Percentiles rank a stretch among this genome's conserved stretches.
Evolutionary conservation across 2,329 filamentous ascomycete genomes (phyloP).

Genomic region (Emergomyces pasteurianus): DNA sequence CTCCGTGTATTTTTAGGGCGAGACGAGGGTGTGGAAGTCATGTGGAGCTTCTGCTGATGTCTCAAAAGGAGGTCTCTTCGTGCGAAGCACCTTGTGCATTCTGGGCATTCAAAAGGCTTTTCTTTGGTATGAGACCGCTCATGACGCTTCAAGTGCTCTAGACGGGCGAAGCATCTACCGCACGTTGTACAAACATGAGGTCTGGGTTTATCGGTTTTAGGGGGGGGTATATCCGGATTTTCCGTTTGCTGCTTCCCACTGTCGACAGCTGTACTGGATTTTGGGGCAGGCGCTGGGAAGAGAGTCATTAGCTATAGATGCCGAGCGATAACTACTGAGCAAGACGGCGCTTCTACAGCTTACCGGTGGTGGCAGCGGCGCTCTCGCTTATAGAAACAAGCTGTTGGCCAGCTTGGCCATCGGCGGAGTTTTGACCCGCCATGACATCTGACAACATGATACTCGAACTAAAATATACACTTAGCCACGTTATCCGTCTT

Average conservation of each 20-base stretch:
- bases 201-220: slow-evolving; percentile 94
- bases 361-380: slow-evolving; percentile 28
- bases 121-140: slow-evolving; percentile 98
- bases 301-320: slow-evolving; percentile 3
- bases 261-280: not conserved
- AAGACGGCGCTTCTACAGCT: slow-evolving; percentile 12
- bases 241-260: slow-evolving; percentile 4
- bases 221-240: slow-evolving; percentile 21
- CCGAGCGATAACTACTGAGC: slow-evolving; percentile 3
- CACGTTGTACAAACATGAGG: slow-evolving; percentile 91
- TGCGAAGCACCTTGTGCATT: slow-evolving; percentile 90
- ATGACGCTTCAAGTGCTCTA: slow-evolving; percentile 95
- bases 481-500: not conserved
- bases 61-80: slow-evolving; percentile 80
- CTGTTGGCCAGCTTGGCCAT: slow-evolving; percentile 26
- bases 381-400: slow-evolving; percentile 32
- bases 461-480: not conserved
- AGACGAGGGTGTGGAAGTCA: slow-evolving; percentile 77
- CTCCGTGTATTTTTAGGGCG: slow-evolving; percentile 71
- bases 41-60: slow-evolving; percentile 97
- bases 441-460: slow-evolving; percentile 28
- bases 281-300: slow-evolving; percentile 8
- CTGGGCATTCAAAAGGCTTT: slow-evolving; percentile 95
- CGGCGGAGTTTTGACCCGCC: slow-evolving; percentile 24
- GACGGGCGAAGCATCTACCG: slow-evolving; percentile 77